phyloP scores from a whole-genome alignment of 1,284 basidiomycete species.

The Cryptococcus jaspeensis region DNA sequence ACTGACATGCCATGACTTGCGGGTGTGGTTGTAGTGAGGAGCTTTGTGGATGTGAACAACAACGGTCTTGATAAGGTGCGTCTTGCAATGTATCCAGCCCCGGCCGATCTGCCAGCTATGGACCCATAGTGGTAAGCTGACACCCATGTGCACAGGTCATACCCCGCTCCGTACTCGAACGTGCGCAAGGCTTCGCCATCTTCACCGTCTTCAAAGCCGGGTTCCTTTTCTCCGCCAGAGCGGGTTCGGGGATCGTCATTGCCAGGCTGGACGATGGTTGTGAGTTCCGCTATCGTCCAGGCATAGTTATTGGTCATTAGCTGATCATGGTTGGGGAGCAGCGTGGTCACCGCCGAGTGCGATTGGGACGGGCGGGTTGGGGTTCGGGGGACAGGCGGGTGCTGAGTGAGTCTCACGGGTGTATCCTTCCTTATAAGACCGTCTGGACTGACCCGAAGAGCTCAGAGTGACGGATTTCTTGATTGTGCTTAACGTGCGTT shows the following conservation, averaged over 20 bases:
- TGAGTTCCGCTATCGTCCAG: slow-evolving; percentile 52
- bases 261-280: slow-evolving; percentile 79
- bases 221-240: slow-evolving; percentile 61
- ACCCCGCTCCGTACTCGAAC: slow-evolving; percentile 46
- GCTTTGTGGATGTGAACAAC: slow-evolving; percentile 50
- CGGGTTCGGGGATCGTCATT: slow-evolving; percentile 89
- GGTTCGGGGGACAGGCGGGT: slow-evolving; percentile 71
- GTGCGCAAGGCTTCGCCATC: slow-evolving; percentile 57
- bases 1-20: no score
- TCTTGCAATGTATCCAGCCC: neutral
- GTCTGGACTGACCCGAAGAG: no score
- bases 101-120: neutral
- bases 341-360: slow-evolving; percentile 93
- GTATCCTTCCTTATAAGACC: neutral
- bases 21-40: slow-evolving; percentile 32
- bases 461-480: slow-evolving; percentile 90
- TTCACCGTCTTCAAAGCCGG: slow-evolving; percentile 59
- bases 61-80: slow-evolving; percentile 53
- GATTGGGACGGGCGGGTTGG: slow-evolving; percentile 91
- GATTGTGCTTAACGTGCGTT: slow-evolving; percentile 78
- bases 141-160: slow-evolving; percentile 39
- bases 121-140: neutral
- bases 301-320: neutral
- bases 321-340: slow-evolving; percentile 38
- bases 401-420: slow-evolving; percentile 50